Evolutionary conservation across 2,329 filamentous ascomycete genomes (phyloP), one percentile per base, ranked within the genome.

Genomic region (Allantophomopsis lycopodina): DNA sequence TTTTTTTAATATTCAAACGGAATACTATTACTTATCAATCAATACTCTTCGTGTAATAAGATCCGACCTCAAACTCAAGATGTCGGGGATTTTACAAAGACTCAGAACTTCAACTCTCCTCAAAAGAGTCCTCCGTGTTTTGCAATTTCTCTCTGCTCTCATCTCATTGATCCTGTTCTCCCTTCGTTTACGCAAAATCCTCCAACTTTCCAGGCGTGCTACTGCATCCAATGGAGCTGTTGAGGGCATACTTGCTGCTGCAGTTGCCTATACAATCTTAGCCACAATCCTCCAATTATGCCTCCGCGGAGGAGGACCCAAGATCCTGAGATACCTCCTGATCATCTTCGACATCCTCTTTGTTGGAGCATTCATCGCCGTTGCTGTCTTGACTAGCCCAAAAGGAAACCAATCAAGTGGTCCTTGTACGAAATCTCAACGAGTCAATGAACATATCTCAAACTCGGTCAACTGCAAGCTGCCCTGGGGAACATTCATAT

Each of bases 241-340:
- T 31, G 61, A 65, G 46, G 62, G 61, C 39, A 65, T 65, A 36
- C 57, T 66, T 16, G 58, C 61, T 8, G 63, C 63, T 5, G 63
- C 63, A 4, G 57, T 63, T 11, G 45, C 60, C 6, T 66, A 66
- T 52, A 64, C 59, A 0, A 47, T 65, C 36, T 46, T 61, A 42
- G 50, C 54, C 34, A 60, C 55, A 40, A 35, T 61, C 5, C 38
- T 64, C 14, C 48, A 45, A 2, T 56, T 57, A 46, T 44, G 55
- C 41, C 51, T 62, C 42, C 56, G 56, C 40, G 53, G 44, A 20
- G 51, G 51, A n/a, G 56, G 49, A 16, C 48, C 52, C 16, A 55
- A 52, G 7, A 46, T 46, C 40, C 47, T 64, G 6, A 55, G 60
- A 32, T 62, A 61, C 59, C 34, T 63, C 1, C 55, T 61, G 50